Evolutionary conservation across 768 basidiomycete genomes (phyloP).

Genomic region (Mycena crocata): DNA sequence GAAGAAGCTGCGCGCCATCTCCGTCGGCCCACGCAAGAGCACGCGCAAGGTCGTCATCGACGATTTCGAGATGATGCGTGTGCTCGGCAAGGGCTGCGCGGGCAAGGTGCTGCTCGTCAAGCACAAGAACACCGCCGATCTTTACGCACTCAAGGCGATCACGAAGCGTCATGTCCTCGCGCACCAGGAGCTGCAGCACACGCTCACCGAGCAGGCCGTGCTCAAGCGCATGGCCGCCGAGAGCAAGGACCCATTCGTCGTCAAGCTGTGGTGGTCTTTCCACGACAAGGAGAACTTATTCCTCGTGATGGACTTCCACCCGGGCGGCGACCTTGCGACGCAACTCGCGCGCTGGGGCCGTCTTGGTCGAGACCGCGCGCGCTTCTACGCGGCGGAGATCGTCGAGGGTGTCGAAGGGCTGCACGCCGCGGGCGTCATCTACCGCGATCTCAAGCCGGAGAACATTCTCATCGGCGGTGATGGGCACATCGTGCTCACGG

Average conservation of each 20-base stretch:
- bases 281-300: slow-evolving; percentile 98
- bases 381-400: slow-evolving; percentile 98
- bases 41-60: slow-evolving; percentile 84
- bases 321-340: slow-evolving; percentile 96
- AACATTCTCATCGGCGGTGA: slow-evolving; percentile 94
- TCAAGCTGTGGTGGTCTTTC: slow-evolving; percentile 97
- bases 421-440: slow-evolving; percentile 94
- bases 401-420: slow-evolving; percentile 96
- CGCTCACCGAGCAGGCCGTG: slow-evolving; percentile 95
- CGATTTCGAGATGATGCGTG: slow-evolving; percentile 98
- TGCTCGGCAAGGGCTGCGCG: slow-evolving; percentile 96
- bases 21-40: slow-evolving; percentile 60
- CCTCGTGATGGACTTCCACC: slow-evolving; percentile 98
- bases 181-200: slow-evolving; percentile 96
- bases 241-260: slow-evolving; percentile 91
- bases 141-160: slow-evolving; percentile 97
- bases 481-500: slow-evolving; percentile 96
- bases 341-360: slow-evolving; percentile 97
- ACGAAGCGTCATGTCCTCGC: slow-evolving; percentile 97
- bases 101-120: slow-evolving; percentile 95
- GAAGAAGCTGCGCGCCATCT: slow-evolving; percentile 37
- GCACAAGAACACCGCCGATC: slow-evolving; percentile 74
- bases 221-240: slow-evolving; percentile 93
- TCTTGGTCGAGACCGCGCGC: slow-evolving; percentile 90
- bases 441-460: slow-evolving; percentile 97